Percentiles rank a stretch among this genome's conserved stretches.
These are phyloP conservation scores for Teratosphaeria gauchensis DNA, from an alignment of 2,329 filamentous ascomycete genomes.

Conservation along the genomic window DNA sequence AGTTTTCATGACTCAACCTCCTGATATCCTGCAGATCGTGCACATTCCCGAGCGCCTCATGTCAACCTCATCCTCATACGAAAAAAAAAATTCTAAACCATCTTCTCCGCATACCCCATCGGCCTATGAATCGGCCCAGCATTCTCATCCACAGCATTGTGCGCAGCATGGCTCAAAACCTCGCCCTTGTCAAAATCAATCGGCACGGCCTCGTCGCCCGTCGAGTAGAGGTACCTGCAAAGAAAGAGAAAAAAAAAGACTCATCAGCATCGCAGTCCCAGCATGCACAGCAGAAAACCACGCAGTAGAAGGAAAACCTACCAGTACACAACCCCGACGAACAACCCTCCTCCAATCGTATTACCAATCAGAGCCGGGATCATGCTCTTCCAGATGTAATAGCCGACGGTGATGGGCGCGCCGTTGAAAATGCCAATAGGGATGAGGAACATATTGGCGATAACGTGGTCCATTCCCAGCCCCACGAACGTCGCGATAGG, in stretches of 20 bases:
- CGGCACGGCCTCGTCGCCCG: neutral
- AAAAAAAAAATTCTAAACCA: neutral
- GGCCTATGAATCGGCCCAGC: neutral
- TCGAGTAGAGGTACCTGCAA: neutral
- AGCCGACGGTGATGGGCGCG: conserved; percentile 36
- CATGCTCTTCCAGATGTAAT: conserved; percentile 51
- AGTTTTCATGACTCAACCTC: too few relatives aligned
- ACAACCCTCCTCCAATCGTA: conserved; percentile 43
- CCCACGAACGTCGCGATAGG: conserved; percentile 45
- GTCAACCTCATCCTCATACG: neutral
- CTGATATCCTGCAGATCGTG: too few relatives aligned
- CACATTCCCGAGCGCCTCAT: neutral
- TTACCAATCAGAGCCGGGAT: conserved; percentile 46
- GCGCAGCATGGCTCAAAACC: neutral
- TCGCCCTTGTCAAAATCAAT: neutral
- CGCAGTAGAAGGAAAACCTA: too few relatives aligned
- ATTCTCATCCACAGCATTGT: neutral
- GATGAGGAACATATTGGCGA: conserved; percentile 42
- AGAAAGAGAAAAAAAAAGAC: too few relatives aligned
- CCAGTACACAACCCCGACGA: conserved; percentile 43
- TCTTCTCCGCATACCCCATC: neutral
- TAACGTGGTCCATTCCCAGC: conserved; percentile 42
- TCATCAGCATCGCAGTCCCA: neutral
- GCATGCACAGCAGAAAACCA: neutral
- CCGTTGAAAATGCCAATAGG: conserved; percentile 43